These are phyloP conservation scores for Fusarium camptoceras DNA, from an alignment of 2,329 filamentous ascomycete genomes.

Conservation along the genomic window DNA sequence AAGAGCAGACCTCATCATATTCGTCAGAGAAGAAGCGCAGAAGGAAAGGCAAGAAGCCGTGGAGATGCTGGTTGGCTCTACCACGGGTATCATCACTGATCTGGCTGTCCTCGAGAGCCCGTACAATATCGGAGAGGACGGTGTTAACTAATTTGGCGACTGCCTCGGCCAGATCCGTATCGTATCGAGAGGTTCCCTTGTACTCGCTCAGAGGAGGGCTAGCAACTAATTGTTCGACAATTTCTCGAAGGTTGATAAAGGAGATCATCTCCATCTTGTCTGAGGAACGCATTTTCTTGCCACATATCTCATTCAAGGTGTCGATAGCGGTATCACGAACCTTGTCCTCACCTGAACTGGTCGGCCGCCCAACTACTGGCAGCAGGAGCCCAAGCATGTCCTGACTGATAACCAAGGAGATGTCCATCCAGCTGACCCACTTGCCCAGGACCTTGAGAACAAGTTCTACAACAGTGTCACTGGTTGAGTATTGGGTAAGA, in stretches of 20 bases:
- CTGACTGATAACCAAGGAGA: constrained; percentile 90
- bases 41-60: constrained; percentile 85
- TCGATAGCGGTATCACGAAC: constrained; percentile 93
- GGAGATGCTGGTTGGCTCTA: constrained; percentile 84
- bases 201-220: constrained; percentile 84
- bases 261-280: constrained; percentile 96
- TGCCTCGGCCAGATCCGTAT: constrained; percentile 93
- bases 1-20: constrained; percentile 97
- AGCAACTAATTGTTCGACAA: constrained; percentile 86
- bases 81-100: constrained; percentile 73
- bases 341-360: constrained; percentile 75
- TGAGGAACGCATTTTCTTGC: constrained; percentile 95
- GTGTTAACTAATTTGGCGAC: constrained; percentile 97
- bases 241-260: constrained; percentile 87
- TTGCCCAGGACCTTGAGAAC: constrained; percentile 92
- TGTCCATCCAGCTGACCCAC: constrained; percentile 99
- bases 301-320: constrained; percentile 93
- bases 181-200: constrained; percentile 86
- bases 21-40: constrained; percentile 97
- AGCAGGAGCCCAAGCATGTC: constrained; percentile 87
- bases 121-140: constrained; percentile 86
- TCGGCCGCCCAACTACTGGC: constrained; percentile 83
- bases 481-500: constrained; percentile 78
- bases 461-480: constrained; percentile 83
- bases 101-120: constrained; percentile 77